Evolutionary conservation across 2,329 filamentous ascomycete genomes (phyloP).

Genomic region (Pseudogymnoascus sp.): DNA sequence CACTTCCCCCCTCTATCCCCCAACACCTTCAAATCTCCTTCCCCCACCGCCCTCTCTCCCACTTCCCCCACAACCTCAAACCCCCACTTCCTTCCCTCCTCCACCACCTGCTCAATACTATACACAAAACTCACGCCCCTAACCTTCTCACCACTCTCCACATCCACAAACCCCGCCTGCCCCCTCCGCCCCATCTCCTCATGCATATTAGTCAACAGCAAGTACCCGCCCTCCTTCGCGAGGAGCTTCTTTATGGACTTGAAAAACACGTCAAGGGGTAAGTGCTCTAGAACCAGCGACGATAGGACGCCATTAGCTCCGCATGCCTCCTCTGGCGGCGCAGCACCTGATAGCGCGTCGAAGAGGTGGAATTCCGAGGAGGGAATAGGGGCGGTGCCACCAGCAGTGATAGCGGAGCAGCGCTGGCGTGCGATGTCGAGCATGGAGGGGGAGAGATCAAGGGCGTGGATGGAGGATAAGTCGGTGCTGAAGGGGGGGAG

Average conservation of each 20-base stretch:
- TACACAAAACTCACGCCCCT: conserved; percentile 52
- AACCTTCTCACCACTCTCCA: conserved; percentile 46
- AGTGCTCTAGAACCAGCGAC: conserved; percentile 59
- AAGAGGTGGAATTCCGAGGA: conserved; percentile 19
- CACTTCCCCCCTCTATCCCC: conserved; percentile 58
- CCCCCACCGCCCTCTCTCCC: conserved; percentile 39
- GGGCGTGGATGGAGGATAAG: conserved; percentile 30
- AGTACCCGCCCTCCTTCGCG: conserved; percentile 36
- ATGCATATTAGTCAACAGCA: conserved; percentile 64
- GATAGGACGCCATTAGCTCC: conserved; percentile 42
- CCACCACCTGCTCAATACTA: conserved; percentile 43
- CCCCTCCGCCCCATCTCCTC: conserved; percentile 51
- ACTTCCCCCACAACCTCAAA: conserved; percentile 38
- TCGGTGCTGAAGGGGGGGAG: conserved; percentile 9
- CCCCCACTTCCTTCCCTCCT: conserved; percentile 39
- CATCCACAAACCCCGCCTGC: conserved; percentile 56
- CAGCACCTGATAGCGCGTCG: conserved; percentile 21
- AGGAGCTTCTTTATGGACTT: conserved; percentile 37
- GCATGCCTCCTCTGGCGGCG: conserved; percentile 16
- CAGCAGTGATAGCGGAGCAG: conserved; percentile 1
- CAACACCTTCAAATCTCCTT: conserved; percentile 35
- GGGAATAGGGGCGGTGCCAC: background rate
- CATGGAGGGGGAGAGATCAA: conserved; percentile 51
- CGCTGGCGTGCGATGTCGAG: conserved; percentile 40
- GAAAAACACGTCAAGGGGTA: conserved; percentile 47